A percentile compares a stretch with the other conserved stretches of the same genome.
These are phyloP conservation scores for Falciphora oryzae DNA, from an alignment of 2,329 filamentous ascomycete species.

Conservation along the genomic window DNA sequence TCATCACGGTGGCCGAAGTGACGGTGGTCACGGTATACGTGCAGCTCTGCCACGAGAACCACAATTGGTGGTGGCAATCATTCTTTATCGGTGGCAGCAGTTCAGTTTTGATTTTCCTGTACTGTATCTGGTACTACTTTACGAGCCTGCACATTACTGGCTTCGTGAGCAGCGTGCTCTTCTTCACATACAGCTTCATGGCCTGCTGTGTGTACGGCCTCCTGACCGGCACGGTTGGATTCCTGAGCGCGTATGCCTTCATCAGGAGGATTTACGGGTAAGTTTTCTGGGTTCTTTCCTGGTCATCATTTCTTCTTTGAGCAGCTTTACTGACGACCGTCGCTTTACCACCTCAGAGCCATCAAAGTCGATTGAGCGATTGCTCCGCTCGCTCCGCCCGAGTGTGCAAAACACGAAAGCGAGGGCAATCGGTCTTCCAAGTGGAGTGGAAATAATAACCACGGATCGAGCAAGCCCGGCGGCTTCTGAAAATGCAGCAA, in stretches of 20 bases:
- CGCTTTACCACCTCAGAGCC: slow-evolving; percentile 28
- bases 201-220: slow-evolving; percentile 77
- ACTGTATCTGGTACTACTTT: slow-evolving; percentile 80
- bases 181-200: slow-evolving; percentile 80
- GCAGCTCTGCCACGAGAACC: slow-evolving; percentile 78
- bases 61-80: slow-evolving; percentile 90
- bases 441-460: background rate
- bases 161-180: slow-evolving; percentile 71
- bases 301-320: background rate
- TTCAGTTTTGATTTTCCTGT: slow-evolving; percentile 74
- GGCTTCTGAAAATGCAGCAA: background rate
- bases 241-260: slow-evolving; percentile 78
- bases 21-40: slow-evolving; percentile 79
- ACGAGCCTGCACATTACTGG: slow-evolving; percentile 76
- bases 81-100: slow-evolving; percentile 74
- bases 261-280: slow-evolving; percentile 77
- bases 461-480: background rate
- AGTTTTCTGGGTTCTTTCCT: slow-evolving; percentile 24
- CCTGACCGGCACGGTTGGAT: slow-evolving; percentile 77
- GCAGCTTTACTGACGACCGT: background rate
- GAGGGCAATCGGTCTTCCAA: background rate
- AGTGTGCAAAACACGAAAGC: background rate
- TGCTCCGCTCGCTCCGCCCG: background rate
- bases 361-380: slow-evolving; percentile 44
- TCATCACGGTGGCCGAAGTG: slow-evolving; percentile 75